phyloP scores from a whole-genome alignment of 163 green algal species.

The Scenedesmus sp. region DNA sequence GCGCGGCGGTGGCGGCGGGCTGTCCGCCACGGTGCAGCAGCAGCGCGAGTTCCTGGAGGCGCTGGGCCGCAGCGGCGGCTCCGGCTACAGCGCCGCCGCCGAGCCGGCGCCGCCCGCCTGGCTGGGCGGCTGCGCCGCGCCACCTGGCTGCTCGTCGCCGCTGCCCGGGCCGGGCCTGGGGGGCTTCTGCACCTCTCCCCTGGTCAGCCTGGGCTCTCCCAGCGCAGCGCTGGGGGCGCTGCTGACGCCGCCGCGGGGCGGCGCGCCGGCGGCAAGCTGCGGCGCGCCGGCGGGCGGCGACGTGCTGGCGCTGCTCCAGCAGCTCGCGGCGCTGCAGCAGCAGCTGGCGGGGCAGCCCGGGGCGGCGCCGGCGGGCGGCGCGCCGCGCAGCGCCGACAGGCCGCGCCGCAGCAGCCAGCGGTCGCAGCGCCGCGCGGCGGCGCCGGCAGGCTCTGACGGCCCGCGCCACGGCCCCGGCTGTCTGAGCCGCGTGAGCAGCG shows the following conservation, averaged over 20 bases:
- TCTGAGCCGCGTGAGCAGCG: constrained; percentile 14
- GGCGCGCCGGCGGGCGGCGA: background rate
- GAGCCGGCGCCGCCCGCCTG: background rate
- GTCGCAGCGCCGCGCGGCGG: background rate
- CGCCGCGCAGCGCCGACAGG: background rate
- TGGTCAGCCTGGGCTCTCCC: background rate
- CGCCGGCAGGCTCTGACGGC: background rate
- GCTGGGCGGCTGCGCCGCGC: background rate
- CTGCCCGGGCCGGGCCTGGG: too few relatives aligned
- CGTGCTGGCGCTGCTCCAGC: constrained; percentile 18
- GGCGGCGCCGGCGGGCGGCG: background rate
- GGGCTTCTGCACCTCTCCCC: too few relatives aligned
- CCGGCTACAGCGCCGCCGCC: background rate
- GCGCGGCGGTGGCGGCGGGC: background rate
- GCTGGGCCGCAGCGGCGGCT: constrained; percentile 3
- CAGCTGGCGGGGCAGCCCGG: background rate
- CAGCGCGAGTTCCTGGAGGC: constrained; percentile 22
- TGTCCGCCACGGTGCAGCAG: background rate
- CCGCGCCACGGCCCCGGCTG: background rate
- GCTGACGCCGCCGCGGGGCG: background rate
- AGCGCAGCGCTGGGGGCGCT: background rate
- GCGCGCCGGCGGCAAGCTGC: background rate
- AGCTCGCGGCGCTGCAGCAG: constrained; percentile 33
- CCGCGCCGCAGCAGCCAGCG: background rate
- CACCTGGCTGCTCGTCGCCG: background rate